phyloP scores from a whole-genome alignment of 768 basidiomycete species.

The Kwoniella newhampshirensis region DNA sequence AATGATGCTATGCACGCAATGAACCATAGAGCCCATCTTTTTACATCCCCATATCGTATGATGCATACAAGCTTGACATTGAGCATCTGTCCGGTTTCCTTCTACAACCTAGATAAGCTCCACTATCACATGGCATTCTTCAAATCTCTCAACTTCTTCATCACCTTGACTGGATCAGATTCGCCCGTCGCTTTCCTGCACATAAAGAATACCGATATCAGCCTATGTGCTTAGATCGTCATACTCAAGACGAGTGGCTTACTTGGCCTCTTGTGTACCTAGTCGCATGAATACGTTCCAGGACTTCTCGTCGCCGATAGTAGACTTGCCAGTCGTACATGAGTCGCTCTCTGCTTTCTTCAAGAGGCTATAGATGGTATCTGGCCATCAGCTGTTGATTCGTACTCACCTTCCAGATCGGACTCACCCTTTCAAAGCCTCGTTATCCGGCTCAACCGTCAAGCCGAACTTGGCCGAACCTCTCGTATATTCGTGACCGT shows the following conservation, averaged over 20 bases:
- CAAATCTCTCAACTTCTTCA: slow-evolving; percentile 71
- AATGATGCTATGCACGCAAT: too few species aligned
- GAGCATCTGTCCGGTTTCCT: neutral
- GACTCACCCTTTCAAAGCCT: slow-evolving; percentile 59
- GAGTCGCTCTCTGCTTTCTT: slow-evolving; percentile 63
- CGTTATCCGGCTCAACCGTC: slow-evolving; percentile 58
- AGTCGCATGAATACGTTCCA: slow-evolving; percentile 97
- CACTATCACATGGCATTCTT: slow-evolving; percentile 64
- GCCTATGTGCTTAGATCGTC: neutral
- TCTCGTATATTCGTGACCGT: slow-evolving; percentile 89
- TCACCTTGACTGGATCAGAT: slow-evolving; percentile 62
- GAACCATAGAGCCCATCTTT: too few species aligned
- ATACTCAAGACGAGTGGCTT: slow-evolving; percentile 39
- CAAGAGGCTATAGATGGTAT: slow-evolving; percentile 60
- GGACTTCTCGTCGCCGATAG: slow-evolving; percentile 87
- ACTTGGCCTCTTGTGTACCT: slow-evolving; percentile 65
- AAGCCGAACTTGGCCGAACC: slow-evolving; percentile 69
- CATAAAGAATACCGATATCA: neutral
- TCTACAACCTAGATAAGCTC: neutral
- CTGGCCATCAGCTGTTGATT: too few species aligned
- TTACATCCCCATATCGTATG: too few species aligned
- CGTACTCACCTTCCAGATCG: too few species aligned
- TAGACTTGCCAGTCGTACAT: slow-evolving; percentile 75
- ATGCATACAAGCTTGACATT: neutral
- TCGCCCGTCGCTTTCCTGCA: slow-evolving; percentile 60